phyloP scores from a whole-genome alignment of 2,329 filamentous ascomycete species.

The Chaetomium sp. region DNA sequence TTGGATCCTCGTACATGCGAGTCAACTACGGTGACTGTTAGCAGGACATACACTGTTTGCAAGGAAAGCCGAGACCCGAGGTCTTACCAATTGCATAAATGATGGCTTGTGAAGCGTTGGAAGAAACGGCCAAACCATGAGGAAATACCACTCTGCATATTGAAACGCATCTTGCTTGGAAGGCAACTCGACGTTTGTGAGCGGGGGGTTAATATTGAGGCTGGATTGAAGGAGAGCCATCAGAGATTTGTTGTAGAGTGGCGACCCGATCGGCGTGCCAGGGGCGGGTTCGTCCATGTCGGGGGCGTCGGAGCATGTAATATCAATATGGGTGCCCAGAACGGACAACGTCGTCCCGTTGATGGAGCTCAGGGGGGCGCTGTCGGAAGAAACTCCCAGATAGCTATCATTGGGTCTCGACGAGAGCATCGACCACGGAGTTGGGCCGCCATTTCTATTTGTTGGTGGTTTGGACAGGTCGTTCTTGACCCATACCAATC shows the following conservation, averaged over 20 bases:
- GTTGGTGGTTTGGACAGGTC: conserved; percentile 20
- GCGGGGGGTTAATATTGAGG: conserved; percentile 52
- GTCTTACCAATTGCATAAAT: conserved; percentile 60
- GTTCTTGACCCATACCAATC: conserved; percentile 35
- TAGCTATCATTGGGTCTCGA: conserved; percentile 54
- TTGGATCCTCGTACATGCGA: conserved; percentile 63
- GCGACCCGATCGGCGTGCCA: conserved; percentile 35
- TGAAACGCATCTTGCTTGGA: conserved; percentile 56
- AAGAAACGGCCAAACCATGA: conserved; percentile 63
- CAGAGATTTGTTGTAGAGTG: conserved; percentile 65
- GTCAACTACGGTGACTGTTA: conserved; percentile 40
- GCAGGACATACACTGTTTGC: background rate
- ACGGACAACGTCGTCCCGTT: conserved; percentile 71
- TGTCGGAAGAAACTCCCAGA: conserved; percentile 58
- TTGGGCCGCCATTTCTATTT: conserved; percentile 23
- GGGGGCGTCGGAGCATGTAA: conserved; percentile 62
- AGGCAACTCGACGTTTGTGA: conserved; percentile 55
- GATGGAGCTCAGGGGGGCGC: conserved; percentile 62
- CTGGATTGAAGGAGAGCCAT: conserved; percentile 61
- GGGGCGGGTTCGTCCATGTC: conserved; percentile 57
- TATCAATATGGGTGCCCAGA: conserved; percentile 72
- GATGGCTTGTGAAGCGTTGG: conserved; percentile 72
- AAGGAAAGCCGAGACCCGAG: conserved; percentile 4
- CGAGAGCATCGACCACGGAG: conserved; percentile 31
- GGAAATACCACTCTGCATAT: conserved; percentile 70